Conservation (phyloP, 163 green algal genomes). For the Prototheca cutis region DNA sequence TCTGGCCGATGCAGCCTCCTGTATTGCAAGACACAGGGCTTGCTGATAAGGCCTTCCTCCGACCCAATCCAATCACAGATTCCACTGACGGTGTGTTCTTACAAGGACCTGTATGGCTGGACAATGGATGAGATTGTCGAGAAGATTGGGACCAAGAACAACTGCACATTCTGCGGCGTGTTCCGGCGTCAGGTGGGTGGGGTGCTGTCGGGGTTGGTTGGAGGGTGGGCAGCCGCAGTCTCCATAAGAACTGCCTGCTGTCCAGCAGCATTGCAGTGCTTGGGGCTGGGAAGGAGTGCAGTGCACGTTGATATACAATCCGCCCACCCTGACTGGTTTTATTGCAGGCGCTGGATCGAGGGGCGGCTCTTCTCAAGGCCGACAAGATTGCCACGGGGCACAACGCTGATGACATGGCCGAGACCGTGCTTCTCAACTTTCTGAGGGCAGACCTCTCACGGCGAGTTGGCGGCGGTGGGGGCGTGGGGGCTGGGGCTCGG, state of each 20-base stretch:
- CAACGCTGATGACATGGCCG: slow-evolving; percentile 95
- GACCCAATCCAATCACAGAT: too few relatives aligned
- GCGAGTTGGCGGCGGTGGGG: slow-evolving; percentile 22
- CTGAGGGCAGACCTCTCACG: slow-evolving; percentile 78
- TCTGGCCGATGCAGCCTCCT: too few relatives aligned
- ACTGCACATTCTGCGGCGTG: slow-evolving; percentile 98
- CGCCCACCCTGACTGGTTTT: not conserved
- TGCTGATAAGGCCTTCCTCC: too few relatives aligned
- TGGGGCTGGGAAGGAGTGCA: too few relatives aligned
- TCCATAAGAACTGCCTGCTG: too few relatives aligned
- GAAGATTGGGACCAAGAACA: slow-evolving; percentile 83
- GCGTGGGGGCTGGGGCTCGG: too few relatives aligned
- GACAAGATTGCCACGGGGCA: slow-evolving; percentile 92
- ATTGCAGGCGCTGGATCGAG: slow-evolving; percentile 75
- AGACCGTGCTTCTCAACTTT: slow-evolving; percentile 97
- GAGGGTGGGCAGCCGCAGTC: too few relatives aligned
- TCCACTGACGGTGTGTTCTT: slow-evolving; percentile 78
- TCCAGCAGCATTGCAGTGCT: too few relatives aligned
- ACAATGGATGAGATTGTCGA: slow-evolving; percentile 96
- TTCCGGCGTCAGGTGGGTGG: slow-evolving; percentile 67
- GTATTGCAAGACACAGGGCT: too few relatives aligned
- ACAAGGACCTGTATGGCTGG: slow-evolving; percentile 96
- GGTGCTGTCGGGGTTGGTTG: too few relatives aligned
- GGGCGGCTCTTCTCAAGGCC: slow-evolving; percentile 52
- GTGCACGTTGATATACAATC: too few relatives aligned